Conservation (phyloP, 2,329 filamentous ascomycete genomes). For the Aspergillus sp. region DNA sequence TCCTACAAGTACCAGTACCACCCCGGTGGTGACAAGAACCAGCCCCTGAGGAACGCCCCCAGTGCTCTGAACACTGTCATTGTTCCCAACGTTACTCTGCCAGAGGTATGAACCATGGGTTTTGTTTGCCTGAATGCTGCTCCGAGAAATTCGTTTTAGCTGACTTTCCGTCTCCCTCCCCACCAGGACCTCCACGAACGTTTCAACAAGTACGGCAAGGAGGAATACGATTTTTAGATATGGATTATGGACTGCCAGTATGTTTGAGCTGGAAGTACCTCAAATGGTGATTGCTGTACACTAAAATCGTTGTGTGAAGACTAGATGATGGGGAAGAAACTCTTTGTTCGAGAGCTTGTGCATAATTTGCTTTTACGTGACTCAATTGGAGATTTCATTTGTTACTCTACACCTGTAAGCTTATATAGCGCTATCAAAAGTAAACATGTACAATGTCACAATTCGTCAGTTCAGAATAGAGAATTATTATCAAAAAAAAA, state of each 20-base stretch:
- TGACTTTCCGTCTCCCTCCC: neutral
- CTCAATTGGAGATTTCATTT: conserved; percentile 31
- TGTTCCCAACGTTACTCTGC: conserved; percentile 87
- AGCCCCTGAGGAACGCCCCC: conserved; percentile 81
- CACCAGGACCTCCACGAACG: conserved; percentile 82
- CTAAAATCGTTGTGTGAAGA: conserved; percentile 29
- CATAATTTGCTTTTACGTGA: conserved; percentile 31
- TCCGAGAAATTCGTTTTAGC: neutral
- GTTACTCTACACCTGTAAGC: conserved; percentile 17
- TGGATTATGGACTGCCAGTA: conserved; percentile 15
- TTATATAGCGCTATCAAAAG: neutral
- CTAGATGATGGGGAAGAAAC: conserved; percentile 22
- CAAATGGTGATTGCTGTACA: conserved; percentile 31
- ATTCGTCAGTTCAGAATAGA: conserved; percentile 18
- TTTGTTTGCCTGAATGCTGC: neutral
- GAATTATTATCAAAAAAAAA: conserved; percentile 15
- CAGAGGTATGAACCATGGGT: conserved; percentile 63
- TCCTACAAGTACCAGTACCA: conserved; percentile 73
- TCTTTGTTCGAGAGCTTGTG: conserved; percentile 29
- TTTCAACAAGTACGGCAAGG: conserved; percentile 99
- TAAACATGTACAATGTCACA: conserved; percentile 19
- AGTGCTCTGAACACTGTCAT: conserved; percentile 94
- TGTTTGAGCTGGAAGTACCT: conserved; percentile 15
- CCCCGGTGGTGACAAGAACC: conserved; percentile 77
- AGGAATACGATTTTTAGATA: conserved; percentile 62